Evolutionary conservation across 768 basidiomycete genomes (phyloP).

Genomic region (Hortiboletus campestris): DNA sequence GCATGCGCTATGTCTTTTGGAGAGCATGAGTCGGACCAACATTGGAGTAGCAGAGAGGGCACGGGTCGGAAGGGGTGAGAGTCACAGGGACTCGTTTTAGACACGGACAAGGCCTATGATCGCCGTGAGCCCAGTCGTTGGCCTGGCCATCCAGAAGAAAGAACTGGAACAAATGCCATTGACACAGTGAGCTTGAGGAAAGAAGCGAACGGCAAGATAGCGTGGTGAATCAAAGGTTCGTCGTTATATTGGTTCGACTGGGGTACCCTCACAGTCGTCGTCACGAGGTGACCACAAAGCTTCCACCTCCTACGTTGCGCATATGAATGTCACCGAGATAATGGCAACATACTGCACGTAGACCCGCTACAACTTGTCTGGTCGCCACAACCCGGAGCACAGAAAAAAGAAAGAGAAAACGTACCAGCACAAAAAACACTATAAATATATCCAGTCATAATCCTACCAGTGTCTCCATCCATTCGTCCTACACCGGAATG

Average conservation of each 20-base stretch:
- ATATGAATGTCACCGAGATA: no score
- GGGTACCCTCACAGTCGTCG: neutral
- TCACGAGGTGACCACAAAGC: neutral
- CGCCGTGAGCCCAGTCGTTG: neutral
- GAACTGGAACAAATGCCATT: neutral
- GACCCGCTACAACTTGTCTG: no score
- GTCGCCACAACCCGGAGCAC: neutral
- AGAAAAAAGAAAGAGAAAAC: neutral
- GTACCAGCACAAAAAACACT: slow-evolving; percentile 7
- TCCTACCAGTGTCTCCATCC: neutral
- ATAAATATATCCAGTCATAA: neutral
- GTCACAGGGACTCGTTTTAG: no score
- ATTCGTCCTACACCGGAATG: slow-evolving; percentile 13
- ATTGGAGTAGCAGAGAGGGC: no score
- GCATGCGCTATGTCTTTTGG: no score
- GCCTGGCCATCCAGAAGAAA: neutral
- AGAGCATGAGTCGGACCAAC: no score
- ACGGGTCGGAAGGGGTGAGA: no score
- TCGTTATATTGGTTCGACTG: neutral
- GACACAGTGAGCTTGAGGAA: neutral
- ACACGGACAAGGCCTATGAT: no score
- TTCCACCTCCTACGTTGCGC: no score
- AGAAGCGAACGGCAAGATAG: neutral
- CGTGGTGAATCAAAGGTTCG: neutral
- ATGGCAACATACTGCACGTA: no score